Evolutionary conservation across 768 basidiomycete species (phyloP).

Genomic region (Mycena epipterygia): DNA sequence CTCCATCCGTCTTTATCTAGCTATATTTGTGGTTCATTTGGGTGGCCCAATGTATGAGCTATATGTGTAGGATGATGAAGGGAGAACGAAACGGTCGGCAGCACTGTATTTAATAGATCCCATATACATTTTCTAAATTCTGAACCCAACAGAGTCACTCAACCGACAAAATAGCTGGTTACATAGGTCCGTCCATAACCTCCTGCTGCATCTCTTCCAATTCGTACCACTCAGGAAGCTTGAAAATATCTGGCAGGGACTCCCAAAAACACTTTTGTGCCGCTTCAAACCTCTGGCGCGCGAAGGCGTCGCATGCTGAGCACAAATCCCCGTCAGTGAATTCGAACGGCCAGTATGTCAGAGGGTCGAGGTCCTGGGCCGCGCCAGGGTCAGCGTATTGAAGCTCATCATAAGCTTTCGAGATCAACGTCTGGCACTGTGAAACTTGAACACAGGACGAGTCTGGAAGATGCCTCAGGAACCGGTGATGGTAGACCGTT

Average conservation of each 20-base stretch:
- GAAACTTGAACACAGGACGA: not conserved
- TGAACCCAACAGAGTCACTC: no score
- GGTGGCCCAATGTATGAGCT: no score
- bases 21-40: no score
- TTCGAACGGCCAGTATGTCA: not conserved
- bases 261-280: not conserved
- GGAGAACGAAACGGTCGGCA: no score
- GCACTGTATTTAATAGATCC: no score
- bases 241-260: not conserved
- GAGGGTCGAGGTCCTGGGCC: not conserved
- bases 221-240: not conserved
- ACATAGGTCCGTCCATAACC: no score
- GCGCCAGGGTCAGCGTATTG: not conserved
- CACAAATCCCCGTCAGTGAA: not conserved
- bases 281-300: not conserved
- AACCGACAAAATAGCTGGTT: no score
- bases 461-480: not conserved
- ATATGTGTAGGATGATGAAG: no score
- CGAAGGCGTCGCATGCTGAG: not conserved
- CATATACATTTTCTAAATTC: no score
- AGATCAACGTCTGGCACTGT: not conserved
- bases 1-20: no score
- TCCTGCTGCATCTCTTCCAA: not conserved
- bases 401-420: not conserved
- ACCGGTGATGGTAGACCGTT: not conserved